Evolutionary conservation across 805 yeast genomes (phyloP).

Genomic region (Hanseniaspora thailandica): DNA sequence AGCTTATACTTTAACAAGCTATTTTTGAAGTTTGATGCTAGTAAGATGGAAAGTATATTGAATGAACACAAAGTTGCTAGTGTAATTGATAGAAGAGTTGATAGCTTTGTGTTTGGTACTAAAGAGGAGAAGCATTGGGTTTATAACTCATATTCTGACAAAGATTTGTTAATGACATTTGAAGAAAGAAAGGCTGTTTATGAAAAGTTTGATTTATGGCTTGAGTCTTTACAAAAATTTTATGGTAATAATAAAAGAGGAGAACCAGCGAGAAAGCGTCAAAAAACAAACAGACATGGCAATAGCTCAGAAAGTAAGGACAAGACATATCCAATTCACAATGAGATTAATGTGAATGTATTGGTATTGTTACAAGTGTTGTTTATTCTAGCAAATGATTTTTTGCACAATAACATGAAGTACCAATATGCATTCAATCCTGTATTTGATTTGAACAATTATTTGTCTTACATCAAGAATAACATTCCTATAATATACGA

Average conservation of each 20-base stretch:
- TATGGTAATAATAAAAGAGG: neutral
- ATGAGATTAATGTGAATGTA: neutral
- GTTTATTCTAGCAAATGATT: conserved; percentile 7
- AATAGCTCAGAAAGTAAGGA: neutral
- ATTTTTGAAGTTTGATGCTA: conserved; percentile 2
- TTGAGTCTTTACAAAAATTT: neutral
- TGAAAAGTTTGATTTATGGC: neutral
- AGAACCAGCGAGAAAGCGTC: neutral
- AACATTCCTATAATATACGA: neutral
- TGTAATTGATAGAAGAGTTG: neutral
- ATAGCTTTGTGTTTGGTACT: neutral
- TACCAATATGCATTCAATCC: conserved; percentile 3
- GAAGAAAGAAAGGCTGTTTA: conserved; percentile 1
- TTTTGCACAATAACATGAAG: conserved; percentile 8
- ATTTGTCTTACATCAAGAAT: neutral
- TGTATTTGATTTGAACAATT: conserved; percentile 4
- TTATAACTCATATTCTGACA: neutral
- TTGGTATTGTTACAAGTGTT: conserved; percentile 2
- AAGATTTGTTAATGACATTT: neutral
- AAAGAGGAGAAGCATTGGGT: neutral
- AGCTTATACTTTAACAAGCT: conserved; percentile 1
- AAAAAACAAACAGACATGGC: neutral
- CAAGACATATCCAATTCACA: neutral
- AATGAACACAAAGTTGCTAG: neutral
- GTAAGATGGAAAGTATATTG: neutral